Conservation (phyloP, 495 filamentous ascomycete species). For the Baudoinia panamericana region DNA sequence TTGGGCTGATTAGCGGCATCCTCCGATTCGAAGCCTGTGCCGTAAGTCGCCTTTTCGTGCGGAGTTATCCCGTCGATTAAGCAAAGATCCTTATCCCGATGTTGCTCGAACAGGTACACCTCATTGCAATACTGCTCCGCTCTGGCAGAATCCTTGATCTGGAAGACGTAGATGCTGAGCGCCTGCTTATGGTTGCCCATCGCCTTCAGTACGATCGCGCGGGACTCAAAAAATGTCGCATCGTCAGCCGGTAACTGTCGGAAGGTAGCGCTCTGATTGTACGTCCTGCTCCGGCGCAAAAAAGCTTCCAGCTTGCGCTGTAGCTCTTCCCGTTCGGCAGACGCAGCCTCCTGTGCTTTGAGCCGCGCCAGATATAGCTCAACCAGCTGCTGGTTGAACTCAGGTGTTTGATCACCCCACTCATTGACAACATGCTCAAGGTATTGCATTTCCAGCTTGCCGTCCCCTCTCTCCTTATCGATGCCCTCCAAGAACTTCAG, state of each 20-base stretch:
- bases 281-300: slow-evolving; percentile 61
- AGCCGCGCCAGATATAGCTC: slow-evolving; percentile 60
- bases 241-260: slow-evolving; percentile 66
- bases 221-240: slow-evolving; percentile 74
- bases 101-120: slow-evolving; percentile 45
- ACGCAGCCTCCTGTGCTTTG: slow-evolving; percentile 34
- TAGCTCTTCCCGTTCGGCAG: slow-evolving; percentile 36
- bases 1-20: slow-evolving; percentile 47
- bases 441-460: slow-evolving; percentile 65
- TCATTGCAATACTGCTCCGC: slow-evolving; percentile 95
- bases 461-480: too few relatives aligned
- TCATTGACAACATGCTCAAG: slow-evolving; percentile 85
- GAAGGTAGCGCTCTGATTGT: slow-evolving; percentile 64
- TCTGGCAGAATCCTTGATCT: slow-evolving; percentile 70
- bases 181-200: slow-evolving; percentile 94
- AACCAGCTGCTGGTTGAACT: slow-evolving; percentile 75
- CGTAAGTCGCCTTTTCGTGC: slow-evolving; percentile 2
- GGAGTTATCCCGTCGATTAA: slow-evolving; percentile 20
- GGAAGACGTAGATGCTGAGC: slow-evolving; percentile 91
- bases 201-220: slow-evolving; percentile 83
- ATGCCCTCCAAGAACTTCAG: slow-evolving; percentile 58
- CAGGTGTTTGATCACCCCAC: slow-evolving; percentile 67
- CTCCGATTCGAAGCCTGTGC: slow-evolving; percentile 32
- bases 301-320: slow-evolving; percentile 58
- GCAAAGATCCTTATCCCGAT: not conserved